A percentile compares a stretch with the other conserved stretches of the same genome.
These are phyloP conservation scores for Debaryomycetaceae sp. DNA, from an alignment of 1,139 yeast genomes.

Conservation along the genomic window DNA sequence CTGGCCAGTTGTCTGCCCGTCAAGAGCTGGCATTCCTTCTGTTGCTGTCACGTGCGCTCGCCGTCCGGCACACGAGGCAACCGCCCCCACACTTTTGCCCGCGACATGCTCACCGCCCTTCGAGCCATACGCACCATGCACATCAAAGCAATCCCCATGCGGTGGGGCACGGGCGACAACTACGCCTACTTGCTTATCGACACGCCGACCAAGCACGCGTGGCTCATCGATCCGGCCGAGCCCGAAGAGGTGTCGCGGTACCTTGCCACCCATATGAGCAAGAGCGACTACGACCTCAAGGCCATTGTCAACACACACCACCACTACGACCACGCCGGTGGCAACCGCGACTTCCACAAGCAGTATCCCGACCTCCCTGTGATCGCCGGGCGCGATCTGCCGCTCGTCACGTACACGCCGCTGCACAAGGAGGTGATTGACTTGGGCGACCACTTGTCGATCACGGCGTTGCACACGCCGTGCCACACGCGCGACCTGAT, in stretches of 20 bases:
- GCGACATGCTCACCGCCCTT: too few relatives aligned
- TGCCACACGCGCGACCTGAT: constrained; percentile 97
- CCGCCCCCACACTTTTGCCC: too few relatives aligned
- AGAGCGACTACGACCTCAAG: constrained; percentile 39
- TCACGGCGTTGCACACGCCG: constrained; percentile 89
- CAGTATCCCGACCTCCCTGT: constrained; percentile 55
- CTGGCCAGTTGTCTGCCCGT: too few relatives aligned
- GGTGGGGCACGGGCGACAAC: constrained; percentile 94
- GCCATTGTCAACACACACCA: constrained; percentile 95
- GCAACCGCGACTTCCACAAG: constrained; percentile 51
- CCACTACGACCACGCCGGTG: constrained; percentile 92
- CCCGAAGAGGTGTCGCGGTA: constrained; percentile 50
- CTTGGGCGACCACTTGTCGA: constrained; percentile 59
- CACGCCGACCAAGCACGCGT: constrained; percentile 60
- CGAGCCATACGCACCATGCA: constrained; percentile 57
- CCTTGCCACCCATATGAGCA: constrained; percentile 20
- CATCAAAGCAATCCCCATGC: constrained; percentile 77
- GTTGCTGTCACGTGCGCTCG: too few relatives aligned
- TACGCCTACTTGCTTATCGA: constrained; percentile 79
- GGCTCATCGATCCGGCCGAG: constrained; percentile 92
- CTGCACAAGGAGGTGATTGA: constrained; percentile 55
- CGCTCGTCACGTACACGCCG: constrained; percentile 65
- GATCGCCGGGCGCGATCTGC: constrained; percentile 84
- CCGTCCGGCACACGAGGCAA: too few relatives aligned
- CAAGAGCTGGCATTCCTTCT: too few relatives aligned